These are phyloP conservation scores for Wakefieldia striispora DNA, from an alignment of 768 basidiomycete species.

Conservation along the genomic window DNA sequence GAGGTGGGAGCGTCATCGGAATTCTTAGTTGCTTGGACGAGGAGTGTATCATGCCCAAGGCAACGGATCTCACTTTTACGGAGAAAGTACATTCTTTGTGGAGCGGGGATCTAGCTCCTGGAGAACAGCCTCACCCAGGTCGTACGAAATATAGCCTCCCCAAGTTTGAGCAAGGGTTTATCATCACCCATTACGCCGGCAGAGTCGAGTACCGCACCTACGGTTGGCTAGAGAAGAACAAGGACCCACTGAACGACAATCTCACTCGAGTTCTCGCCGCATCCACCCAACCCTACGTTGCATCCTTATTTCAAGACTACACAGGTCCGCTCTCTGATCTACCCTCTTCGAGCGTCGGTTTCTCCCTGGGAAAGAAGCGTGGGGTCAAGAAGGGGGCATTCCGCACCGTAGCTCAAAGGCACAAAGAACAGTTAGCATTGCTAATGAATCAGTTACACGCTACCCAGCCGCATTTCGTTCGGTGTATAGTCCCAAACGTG, in stretches of 20 bases:
- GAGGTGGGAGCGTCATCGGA: conserved; percentile 68
- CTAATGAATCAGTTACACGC: conserved; percentile 89
- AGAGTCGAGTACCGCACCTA: conserved; percentile 95
- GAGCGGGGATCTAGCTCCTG: conserved; percentile 41
- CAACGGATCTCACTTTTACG: conserved; percentile 91
- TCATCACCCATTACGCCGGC: conserved; percentile 94
- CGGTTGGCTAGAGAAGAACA: conserved; percentile 99
- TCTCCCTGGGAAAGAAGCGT: conserved; percentile 59
- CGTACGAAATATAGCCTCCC: conserved; percentile 82
- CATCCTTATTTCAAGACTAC: conserved; percentile 82
- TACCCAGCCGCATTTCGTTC: conserved; percentile 97
- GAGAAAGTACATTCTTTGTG: conserved; percentile 86
- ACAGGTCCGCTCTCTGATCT: conserved; percentile 42
- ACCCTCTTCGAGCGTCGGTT: conserved; percentile 34
- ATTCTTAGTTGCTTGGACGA: conserved; percentile 93
- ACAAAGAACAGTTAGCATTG: conserved; percentile 91
- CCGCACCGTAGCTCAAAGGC: conserved; percentile 91
- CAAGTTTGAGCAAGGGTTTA: conserved; percentile 91
- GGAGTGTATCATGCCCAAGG: conserved; percentile 99
- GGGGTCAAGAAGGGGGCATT: conserved; percentile 93
- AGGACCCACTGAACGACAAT: conserved; percentile 97
- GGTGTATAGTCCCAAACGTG: conserved; percentile 95
- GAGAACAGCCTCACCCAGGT: conserved; percentile 63
- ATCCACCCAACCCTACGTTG: conserved; percentile 80
- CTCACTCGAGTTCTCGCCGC: conserved; percentile 83